These are phyloP conservation scores for Stentor coeruleus DNA, from an alignment of 73 alveolate species.

Conservation along the genomic window DNA sequence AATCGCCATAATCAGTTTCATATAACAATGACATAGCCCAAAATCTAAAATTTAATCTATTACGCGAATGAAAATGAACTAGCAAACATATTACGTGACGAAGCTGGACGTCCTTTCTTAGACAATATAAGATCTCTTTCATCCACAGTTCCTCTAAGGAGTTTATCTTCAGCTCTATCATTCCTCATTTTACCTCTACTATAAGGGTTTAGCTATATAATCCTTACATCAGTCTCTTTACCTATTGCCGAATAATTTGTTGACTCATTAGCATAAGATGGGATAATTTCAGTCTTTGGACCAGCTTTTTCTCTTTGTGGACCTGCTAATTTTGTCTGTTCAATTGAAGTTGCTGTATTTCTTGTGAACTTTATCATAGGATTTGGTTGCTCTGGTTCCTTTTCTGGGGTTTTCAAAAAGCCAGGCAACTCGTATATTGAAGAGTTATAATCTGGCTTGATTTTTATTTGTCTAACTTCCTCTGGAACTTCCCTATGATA, in stretches of 20 bases:
- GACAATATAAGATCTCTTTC: neutral
- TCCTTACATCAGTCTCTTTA: neutral
- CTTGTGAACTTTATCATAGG: neutral
- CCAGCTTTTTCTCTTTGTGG: neutral
- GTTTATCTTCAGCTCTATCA: neutral
- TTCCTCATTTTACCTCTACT: neutral
- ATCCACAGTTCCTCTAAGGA: neutral
- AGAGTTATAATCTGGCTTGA: neutral
- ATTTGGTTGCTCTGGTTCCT: neutral
- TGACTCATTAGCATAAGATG: neutral
- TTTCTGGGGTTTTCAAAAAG: neutral
- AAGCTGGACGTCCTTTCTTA: neutral
- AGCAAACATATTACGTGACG: neutral
- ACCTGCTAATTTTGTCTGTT: neutral
- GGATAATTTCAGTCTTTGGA: neutral
- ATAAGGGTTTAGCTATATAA: neutral
- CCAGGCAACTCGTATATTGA: neutral
- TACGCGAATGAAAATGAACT: neutral
- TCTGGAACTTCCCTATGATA: neutral
- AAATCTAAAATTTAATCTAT: too few relatives aligned
- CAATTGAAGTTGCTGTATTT: neutral
- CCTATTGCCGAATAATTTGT: neutral
- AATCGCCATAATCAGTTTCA: too few relatives aligned
- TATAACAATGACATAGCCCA: too few relatives aligned
- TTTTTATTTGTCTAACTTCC: too few relatives aligned